These are phyloP conservation scores for Otatea glauca DNA, from an alignment of 176 grass and related monocot species.

Conservation along the genomic window DNA sequence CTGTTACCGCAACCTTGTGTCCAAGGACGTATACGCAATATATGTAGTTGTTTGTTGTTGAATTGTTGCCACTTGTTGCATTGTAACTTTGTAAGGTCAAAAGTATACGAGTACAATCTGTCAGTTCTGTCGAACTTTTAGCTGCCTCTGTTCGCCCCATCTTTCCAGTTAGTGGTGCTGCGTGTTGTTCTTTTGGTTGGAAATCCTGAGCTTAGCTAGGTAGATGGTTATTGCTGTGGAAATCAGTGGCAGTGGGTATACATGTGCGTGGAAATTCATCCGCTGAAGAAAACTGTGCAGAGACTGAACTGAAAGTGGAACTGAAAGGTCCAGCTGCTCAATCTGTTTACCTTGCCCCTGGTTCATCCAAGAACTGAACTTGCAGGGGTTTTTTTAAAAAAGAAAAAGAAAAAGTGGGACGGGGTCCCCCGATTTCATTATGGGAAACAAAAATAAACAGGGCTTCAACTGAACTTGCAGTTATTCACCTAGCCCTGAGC, in stretches of 20 bases:
- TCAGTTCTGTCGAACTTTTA: slow-evolving; percentile 15
- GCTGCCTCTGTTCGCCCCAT: not conserved
- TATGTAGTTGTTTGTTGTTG: slow-evolving; percentile 24
- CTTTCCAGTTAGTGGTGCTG: not conserved
- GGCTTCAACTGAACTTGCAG: not conserved
- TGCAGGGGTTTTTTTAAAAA: too few relatives aligned
- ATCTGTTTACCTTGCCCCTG: not conserved
- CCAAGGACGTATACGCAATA: slow-evolving; percentile 39
- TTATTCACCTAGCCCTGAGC: too few relatives aligned
- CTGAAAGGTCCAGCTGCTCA: not conserved
- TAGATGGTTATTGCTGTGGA: slow-evolving; percentile 29
- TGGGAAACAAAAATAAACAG: too few relatives aligned
- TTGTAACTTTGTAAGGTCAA: slow-evolving; percentile 30
- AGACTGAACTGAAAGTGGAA: not conserved
- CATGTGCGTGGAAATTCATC: not conserved
- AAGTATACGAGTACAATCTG: slow-evolving; percentile 1
- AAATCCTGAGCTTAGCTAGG: not conserved
- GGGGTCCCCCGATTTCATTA: too few relatives aligned
- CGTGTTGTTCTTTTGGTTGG: slow-evolving; percentile 35
- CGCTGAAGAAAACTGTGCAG: not conserved
- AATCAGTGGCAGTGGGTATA: slow-evolving; percentile 10
- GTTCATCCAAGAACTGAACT: not conserved
- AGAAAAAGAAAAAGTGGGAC: too few relatives aligned
- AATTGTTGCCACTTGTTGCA: not conserved
- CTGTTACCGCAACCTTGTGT: not conserved